Conservation (phyloP, 176 grass and related monocot species). For the Avena eriantha region DNA sequence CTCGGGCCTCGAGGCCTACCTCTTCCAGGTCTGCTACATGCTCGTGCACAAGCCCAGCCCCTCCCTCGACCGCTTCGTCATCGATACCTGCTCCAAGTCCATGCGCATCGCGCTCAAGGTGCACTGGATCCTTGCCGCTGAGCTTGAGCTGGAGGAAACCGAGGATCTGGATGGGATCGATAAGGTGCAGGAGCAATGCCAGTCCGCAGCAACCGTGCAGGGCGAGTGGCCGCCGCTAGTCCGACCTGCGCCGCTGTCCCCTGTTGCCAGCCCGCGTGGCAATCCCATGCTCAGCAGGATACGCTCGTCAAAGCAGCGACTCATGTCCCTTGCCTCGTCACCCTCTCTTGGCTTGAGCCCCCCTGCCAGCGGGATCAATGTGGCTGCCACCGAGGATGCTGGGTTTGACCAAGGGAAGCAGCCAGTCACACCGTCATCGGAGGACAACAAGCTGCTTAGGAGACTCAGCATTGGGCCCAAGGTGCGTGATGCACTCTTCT, state of each 20-base stretch:
- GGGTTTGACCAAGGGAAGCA: conserved; percentile 53
- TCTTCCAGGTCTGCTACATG: conserved; percentile 99
- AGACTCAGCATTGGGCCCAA: conserved; percentile 87
- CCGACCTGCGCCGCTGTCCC: conserved; percentile 47
- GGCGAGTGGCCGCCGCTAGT: conserved; percentile 80
- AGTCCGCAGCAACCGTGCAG: conserved; percentile 75
- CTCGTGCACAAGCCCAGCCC: conserved; percentile 96
- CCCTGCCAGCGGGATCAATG: conserved; percentile 43
- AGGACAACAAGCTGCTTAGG: conserved; percentile 93
- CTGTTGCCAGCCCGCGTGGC: conserved; percentile 65
- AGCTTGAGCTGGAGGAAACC: conserved; percentile 90
- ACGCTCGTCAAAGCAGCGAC: conserved; percentile 83
- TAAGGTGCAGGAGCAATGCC: conserved; percentile 90
- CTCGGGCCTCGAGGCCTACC: conserved; percentile 84
- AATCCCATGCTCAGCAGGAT: conserved; percentile 91
- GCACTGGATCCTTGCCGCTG: conserved; percentile 89
- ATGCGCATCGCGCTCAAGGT: conserved; percentile 95
- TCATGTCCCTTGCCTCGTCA: conserved; percentile 77
- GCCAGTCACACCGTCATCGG: conserved; percentile 52
- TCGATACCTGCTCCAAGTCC: conserved; percentile 90
- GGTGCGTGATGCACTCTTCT: conserved; percentile 84
- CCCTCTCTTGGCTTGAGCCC: conserved; percentile 59
- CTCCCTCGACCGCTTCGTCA: conserved; percentile 91
- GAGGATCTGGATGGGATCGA: conserved; percentile 74
- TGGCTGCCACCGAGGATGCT: conserved; percentile 41